phyloP scores from a whole-genome alignment of 495 filamentous ascomycete genomes.

The Penicillium mononematosum region DNA sequence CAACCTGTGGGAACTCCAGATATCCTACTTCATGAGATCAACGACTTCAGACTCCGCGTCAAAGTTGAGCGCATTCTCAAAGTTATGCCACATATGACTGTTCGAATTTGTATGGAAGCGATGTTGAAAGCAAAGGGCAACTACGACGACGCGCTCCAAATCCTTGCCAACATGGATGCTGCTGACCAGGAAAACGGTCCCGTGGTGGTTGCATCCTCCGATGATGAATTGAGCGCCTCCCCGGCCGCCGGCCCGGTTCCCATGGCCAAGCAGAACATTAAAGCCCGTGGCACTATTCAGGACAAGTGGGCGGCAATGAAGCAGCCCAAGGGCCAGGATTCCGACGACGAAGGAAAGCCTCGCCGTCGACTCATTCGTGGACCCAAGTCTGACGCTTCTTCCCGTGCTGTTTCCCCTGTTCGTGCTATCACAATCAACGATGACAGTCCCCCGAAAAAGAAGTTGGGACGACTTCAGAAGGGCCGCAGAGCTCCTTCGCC shows the following conservation, averaged over 20 bases:
- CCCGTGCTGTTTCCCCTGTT: conserved; percentile 11
- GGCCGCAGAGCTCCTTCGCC: conserved; percentile 54
- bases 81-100: conserved; percentile 51
- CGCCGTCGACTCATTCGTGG: conserved; percentile 44
- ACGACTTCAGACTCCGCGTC: conserved; percentile 48
- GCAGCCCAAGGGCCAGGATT: conserved; percentile 17
- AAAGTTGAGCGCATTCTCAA: conserved; percentile 57
- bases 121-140: conserved; percentile 53
- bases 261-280: conserved; percentile 58
- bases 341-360: conserved; percentile 33
- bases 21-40: conserved; percentile 54
- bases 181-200: conserved; percentile 6
- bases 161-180: conserved; percentile 38
- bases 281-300: conserved; percentile 57
- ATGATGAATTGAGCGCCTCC: conserved; percentile 39
- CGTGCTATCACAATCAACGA: conserved; percentile 26
- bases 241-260: conserved; percentile 13
- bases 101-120: conserved; percentile 52
- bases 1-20: conserved; percentile 37
- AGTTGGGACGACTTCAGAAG: conserved; percentile 53
- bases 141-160: conserved; percentile 58
- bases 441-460: conserved; percentile 40
- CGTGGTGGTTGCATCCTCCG: conserved; percentile 32
- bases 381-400: conserved; percentile 31
- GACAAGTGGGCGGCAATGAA: conserved; percentile 59